Percentiles rank a stretch among this genome's conserved stretches.
Conservation (phyloP, 495 filamentous ascomycete species). For the Xylaria palmicola region DNA sequence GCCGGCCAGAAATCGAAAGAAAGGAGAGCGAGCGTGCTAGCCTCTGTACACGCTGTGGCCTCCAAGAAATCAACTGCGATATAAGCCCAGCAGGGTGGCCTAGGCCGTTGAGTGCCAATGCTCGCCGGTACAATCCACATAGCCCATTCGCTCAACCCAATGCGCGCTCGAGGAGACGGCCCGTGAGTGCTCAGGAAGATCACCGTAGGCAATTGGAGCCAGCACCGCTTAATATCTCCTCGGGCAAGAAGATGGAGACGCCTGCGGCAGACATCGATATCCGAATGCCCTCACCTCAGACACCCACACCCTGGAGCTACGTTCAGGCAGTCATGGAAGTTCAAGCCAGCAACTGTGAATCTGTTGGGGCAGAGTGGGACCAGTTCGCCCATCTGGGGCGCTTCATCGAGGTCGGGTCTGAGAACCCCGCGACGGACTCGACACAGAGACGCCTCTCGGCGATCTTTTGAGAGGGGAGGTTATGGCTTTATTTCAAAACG, state of each 20-base stretch:
- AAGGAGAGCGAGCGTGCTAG: not conserved
- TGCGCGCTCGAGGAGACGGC: not conserved
- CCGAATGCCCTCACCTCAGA: slow-evolving; percentile 22
- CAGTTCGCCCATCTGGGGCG: slow-evolving; percentile 36
- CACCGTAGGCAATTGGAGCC: not conserved
- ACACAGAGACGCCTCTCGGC: not conserved
- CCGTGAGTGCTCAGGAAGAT: not conserved
- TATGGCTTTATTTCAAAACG: not conserved
- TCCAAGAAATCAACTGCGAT: not conserved
- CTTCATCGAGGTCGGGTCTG: slow-evolving; percentile 19
- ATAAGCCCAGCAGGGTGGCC: not conserved
- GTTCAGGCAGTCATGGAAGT: slow-evolving; percentile 24
- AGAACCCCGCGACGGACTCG: not conserved
- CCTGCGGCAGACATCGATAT: slow-evolving; percentile 9
- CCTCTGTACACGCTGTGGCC: not conserved
- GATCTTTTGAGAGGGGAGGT: not conserved
- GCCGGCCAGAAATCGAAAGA: not conserved
- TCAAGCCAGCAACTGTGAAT: slow-evolving; percentile 19
- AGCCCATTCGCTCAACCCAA: not conserved
- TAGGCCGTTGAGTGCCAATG: not conserved
- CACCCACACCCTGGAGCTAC: slow-evolving; percentile 23
- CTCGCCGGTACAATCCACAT: not conserved
- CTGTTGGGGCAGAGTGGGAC: slow-evolving; percentile 33
- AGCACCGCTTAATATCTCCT: slow-evolving; percentile 22
- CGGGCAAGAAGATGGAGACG: slow-evolving; percentile 9